Percentiles rank a stretch among this genome's conserved stretches.
phyloP scores from a whole-genome alignment of 345 rosid species.

The Acer yangbiense region DNA sequence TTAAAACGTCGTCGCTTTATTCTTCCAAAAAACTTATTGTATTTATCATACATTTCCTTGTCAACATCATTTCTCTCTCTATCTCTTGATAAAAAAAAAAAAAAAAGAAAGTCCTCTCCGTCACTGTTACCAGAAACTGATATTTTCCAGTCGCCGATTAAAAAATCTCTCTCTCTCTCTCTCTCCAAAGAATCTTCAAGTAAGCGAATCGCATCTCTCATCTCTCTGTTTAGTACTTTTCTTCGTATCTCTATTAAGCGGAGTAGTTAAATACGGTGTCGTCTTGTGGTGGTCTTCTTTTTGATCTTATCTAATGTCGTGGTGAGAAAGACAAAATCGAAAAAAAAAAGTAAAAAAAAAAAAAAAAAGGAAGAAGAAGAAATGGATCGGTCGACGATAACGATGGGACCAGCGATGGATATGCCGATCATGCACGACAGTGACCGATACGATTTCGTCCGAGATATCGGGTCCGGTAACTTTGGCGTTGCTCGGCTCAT shows the following conservation, averaged over 20 bases:
- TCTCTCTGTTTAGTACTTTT: background rate
- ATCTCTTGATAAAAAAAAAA: background rate
- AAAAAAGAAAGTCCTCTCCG: conserved; percentile 12
- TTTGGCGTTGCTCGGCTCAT: conserved; percentile 88
- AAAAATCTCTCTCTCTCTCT: background rate
- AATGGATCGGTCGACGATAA: conserved; percentile 56
- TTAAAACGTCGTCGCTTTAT: conserved; percentile 21
- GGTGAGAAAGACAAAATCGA: conserved; percentile 2
- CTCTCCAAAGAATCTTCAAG: background rate
- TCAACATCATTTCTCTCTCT: conserved; percentile 14
- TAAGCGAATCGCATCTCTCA: no score
- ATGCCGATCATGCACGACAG: conserved; percentile 97
- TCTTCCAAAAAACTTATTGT: background rate
- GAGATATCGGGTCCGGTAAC: conserved; percentile 90
- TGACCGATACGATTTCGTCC: conserved; percentile 84
- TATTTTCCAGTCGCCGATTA: conserved; percentile 17
- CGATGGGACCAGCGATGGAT: conserved; percentile 69
- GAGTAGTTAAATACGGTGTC: conserved; percentile 3
- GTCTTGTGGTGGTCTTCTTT: background rate
- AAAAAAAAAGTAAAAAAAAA: background rate
- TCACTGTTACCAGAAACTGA: background rate
- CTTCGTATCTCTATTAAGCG: background rate
- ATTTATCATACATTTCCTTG: conserved; percentile 15
- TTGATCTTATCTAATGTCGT: conserved; percentile 22
- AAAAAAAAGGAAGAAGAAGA: background rate